A percentile compares a stretch with the other conserved stretches of the same genome.
These are phyloP conservation scores for Tuber magnatum DNA, from an alignment of 495 filamentous ascomycete genomes.

Conservation along the genomic window DNA sequence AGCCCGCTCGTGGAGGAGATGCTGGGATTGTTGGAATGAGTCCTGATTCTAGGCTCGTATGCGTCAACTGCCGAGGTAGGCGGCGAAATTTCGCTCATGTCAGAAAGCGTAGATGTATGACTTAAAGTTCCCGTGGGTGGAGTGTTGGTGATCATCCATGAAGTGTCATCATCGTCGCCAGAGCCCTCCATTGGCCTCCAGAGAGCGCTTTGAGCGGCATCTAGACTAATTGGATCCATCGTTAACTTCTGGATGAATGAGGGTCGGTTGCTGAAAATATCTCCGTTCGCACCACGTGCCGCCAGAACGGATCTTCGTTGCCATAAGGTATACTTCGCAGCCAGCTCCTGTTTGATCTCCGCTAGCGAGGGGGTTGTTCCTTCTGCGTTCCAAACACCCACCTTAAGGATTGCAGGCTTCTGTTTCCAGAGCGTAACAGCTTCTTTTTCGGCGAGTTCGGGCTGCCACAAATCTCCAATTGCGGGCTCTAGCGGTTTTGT, in stretches of 20 bases:
- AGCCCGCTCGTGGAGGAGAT: slow-evolving; percentile 24
- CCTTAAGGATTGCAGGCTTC: not conserved
- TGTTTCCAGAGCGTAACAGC: slow-evolving; percentile 20
- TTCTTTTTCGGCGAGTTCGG: not conserved
- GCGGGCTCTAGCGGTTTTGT: slow-evolving; percentile 17
- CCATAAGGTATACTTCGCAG: slow-evolving; percentile 19
- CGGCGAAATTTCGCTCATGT: slow-evolving; percentile 23
- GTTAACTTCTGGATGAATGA: slow-evolving; percentile 8
- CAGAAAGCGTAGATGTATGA: slow-evolving; percentile 27
- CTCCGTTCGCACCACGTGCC: slow-evolving; percentile 7
- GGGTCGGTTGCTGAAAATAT: slow-evolving; percentile 7
- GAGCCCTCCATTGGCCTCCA: slow-evolving; percentile 15
- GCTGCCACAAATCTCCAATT: slow-evolving; percentile 24
- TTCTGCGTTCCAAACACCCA: slow-evolving; percentile 27
- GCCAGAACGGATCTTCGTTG: slow-evolving; percentile 25
- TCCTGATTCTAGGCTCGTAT: slow-evolving; percentile 18
- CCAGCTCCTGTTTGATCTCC: slow-evolving; percentile 21
- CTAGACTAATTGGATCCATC: not conserved
- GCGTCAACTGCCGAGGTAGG: slow-evolving; percentile 9
- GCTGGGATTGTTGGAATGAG: slow-evolving; percentile 27
- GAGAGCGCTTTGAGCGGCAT: slow-evolving; percentile 11
- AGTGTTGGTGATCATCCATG: slow-evolving; percentile 27
- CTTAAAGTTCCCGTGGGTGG: slow-evolving; percentile 10
- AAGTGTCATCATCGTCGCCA: not conserved
- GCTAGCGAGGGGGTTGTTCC: slow-evolving; percentile 25